Evolutionary conservation across 306 rosid species (phyloP).

Genomic region (Trifolium dubium): DNA sequence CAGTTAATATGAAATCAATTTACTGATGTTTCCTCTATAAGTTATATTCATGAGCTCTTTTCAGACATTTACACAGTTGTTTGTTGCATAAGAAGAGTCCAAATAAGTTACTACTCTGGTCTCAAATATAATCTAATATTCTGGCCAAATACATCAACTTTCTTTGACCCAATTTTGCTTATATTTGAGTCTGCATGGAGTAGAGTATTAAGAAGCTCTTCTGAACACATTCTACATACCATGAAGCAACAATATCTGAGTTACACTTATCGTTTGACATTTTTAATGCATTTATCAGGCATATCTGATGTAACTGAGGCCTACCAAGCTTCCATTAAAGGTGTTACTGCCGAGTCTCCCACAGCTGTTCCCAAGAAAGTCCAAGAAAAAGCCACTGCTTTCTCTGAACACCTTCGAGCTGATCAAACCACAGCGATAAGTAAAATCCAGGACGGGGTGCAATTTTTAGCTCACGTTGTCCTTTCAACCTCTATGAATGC

Average conservation of each 20-base stretch:
- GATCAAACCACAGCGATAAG: conserved; percentile 77
- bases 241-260: background rate
- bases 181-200: too few relatives aligned
- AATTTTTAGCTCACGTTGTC: conserved; percentile 74
- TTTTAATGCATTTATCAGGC: conserved; percentile 57
- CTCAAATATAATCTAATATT: too few relatives aligned
- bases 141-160: too few relatives aligned
- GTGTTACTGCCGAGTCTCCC: conserved; percentile 62
- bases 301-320: conserved; percentile 89
- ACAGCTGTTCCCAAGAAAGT: conserved; percentile 57
- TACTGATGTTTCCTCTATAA: background rate
- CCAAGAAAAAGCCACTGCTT: conserved; percentile 71
- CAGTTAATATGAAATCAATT: background rate
- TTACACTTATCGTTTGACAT: conserved; percentile 11
- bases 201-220: background rate
- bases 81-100: background rate
- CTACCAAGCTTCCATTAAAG: conserved; percentile 80
- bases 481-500: conserved; percentile 79
- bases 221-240: background rate
- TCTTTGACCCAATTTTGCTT: too few relatives aligned
- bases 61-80: background rate
- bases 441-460: conserved; percentile 88
- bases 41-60: background rate
- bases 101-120: background rate
- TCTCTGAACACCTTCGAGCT: conserved; percentile 63